phyloP scores from a whole-genome alignment of 306 rosid genomes.

The Prunus campanulata region DNA sequence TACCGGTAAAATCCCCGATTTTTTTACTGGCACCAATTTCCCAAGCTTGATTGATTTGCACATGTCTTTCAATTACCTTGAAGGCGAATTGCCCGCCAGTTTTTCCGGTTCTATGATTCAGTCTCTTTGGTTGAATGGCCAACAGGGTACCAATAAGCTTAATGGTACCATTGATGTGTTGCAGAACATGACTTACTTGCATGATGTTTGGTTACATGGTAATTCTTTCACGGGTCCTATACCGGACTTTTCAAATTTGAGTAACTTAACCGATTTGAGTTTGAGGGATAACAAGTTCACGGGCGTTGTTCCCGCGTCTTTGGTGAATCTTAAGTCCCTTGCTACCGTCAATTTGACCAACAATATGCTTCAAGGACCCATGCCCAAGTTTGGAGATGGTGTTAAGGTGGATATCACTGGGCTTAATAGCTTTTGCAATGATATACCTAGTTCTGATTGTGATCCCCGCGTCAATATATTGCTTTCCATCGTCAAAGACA shows the following conservation, averaged over 20 bases:
- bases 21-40: conserved; percentile 41
- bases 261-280: conserved; percentile 28
- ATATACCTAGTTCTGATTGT: conserved; percentile 37
- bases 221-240: conserved; percentile 75
- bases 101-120: conserved; percentile 42
- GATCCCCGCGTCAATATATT: conserved; percentile 48
- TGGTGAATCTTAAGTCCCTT: conserved; percentile 34
- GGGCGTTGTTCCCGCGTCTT: conserved; percentile 71
- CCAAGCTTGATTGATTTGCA: conserved; percentile 44
- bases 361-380: conserved; percentile 72
- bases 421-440: conserved; percentile 50
- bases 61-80: conserved; percentile 47
- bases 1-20: conserved; percentile 50
- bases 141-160: conserved; percentile 40
- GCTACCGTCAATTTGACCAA: conserved; percentile 55
- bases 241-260: conserved; percentile 53
- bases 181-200: conserved; percentile 49
- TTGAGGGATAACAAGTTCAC: conserved; percentile 68
- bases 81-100: conserved; percentile 59
- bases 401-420: conserved; percentile 42
- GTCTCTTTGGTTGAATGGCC: conserved; percentile 61
- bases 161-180: conserved; percentile 65
- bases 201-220: conserved; percentile 48
- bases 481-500: conserved; percentile 38
- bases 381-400: conserved; percentile 39